Conservation (phyloP, 495 filamentous ascomycete species). For the Talaromyces stipitatus region DNA sequence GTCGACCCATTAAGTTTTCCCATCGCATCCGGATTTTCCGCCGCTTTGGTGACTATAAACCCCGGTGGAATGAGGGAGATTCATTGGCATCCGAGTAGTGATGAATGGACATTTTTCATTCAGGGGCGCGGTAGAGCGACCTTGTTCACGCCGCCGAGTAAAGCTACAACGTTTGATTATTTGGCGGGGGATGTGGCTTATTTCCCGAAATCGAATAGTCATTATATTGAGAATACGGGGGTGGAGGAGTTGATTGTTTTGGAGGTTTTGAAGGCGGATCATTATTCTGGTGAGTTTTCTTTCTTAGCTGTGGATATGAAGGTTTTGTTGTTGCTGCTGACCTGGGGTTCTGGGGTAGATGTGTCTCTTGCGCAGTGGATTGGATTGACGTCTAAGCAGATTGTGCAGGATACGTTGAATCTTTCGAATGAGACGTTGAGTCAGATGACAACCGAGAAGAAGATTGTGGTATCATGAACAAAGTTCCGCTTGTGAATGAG, state of each 20-base stretch:
- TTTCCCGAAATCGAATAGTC: conserved; percentile 55
- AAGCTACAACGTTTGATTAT: conserved; percentile 67
- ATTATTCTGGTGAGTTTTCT: conserved; percentile 44
- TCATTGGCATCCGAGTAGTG: conserved; percentile 68
- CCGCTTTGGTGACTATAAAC: conserved; percentile 50
- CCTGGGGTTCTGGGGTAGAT: conserved; percentile 24
- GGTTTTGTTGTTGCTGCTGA: background rate
- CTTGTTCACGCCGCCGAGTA: conserved; percentile 48
- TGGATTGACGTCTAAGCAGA: conserved; percentile 53
- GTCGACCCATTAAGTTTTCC: conserved; percentile 59
- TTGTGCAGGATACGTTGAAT: conserved; percentile 57
- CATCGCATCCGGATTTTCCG: conserved; percentile 49
- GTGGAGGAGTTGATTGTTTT: conserved; percentile 60
- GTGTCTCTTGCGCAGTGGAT: conserved; percentile 59
- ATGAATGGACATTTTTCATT: conserved; percentile 76
- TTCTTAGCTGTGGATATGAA: background rate
- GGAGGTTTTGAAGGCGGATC: conserved; percentile 60
- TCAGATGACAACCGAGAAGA: conserved; percentile 53
- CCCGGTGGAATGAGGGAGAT: conserved; percentile 53
- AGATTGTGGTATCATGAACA: conserved; percentile 38
- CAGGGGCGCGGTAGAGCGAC: conserved; percentile 59
- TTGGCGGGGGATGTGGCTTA: conserved; percentile 65
- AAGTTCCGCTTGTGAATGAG: background rate
- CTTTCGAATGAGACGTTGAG: conserved; percentile 46
- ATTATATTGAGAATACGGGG: conserved; percentile 71